Conservation (phyloP, 352 stramenopile genomes). For the Phytopythium montanum region DNA sequence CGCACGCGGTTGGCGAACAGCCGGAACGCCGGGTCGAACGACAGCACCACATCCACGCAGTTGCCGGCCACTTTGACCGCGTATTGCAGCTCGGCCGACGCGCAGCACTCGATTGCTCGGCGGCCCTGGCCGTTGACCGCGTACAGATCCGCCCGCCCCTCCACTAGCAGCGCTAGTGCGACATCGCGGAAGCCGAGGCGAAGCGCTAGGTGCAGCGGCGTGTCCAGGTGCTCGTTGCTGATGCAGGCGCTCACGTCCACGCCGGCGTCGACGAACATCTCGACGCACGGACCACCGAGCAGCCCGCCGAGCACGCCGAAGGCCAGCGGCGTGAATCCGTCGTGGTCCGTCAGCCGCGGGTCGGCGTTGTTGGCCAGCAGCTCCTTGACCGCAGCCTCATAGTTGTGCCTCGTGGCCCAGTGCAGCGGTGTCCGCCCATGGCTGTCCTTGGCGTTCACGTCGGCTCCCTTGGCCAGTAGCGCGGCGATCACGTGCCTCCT, state of each 20-base stretch:
- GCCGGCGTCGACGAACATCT: constrained; percentile 48
- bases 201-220: constrained; percentile 67
- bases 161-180: constrained; percentile 55
- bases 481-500: constrained; percentile 43
- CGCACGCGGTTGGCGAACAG: constrained; percentile 58
- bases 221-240: constrained; percentile 52
- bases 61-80: constrained; percentile 64
- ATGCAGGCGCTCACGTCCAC: constrained; percentile 48
- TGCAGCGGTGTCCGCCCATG: constrained; percentile 61
- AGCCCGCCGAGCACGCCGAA: constrained; percentile 58
- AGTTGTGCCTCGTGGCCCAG: constrained; percentile 76
- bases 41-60: constrained; percentile 77
- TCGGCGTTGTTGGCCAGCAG: constrained; percentile 53
- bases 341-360: constrained; percentile 42
- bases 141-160: constrained; percentile 52
- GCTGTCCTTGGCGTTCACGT: constrained; percentile 63
- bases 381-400: constrained; percentile 43
- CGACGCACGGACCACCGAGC: constrained; percentile 38
- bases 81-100: constrained; percentile 70
- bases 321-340: constrained; percentile 62
- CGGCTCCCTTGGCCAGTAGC: constrained; percentile 39
- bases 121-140: constrained; percentile 46
- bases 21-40: constrained; percentile 64
- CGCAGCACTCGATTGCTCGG: constrained; percentile 69
- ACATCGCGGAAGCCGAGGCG: constrained; percentile 53